Evolutionary conservation across 78 protist genomes (phyloP).

Genomic region (Polysphondylium violaceum): DNA sequence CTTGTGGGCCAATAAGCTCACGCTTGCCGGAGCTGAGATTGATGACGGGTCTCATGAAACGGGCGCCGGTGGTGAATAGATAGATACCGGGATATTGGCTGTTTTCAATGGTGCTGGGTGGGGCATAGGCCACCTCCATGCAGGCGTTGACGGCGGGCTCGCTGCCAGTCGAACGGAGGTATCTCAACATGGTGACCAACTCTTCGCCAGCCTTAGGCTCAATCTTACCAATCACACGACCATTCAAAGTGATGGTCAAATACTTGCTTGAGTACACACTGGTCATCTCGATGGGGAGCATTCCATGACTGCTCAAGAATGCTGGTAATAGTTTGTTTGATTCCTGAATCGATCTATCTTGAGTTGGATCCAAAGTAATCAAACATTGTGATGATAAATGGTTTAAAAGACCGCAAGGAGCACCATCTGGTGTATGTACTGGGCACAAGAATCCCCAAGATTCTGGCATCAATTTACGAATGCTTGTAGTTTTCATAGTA

Average conservation of each 20-base stretch:
- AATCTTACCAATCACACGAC: slow-evolving; percentile 47
- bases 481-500: slow-evolving; percentile 94
- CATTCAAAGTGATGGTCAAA: slow-evolving; percentile 68
- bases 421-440: slow-evolving; percentile 99
- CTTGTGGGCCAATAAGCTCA: slow-evolving; percentile 95
- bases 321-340: neutral
- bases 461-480: slow-evolving; percentile 97
- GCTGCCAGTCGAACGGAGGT: slow-evolving; percentile 58
- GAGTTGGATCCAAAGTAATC: slow-evolving; percentile 47
- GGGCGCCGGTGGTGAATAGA: slow-evolving; percentile 86
- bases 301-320: slow-evolving; percentile 54
- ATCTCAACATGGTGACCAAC: slow-evolving; percentile 33
- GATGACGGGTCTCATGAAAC: slow-evolving; percentile 96
- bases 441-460: slow-evolving; percentile 99
- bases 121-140: slow-evolving; percentile 73
- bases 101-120: slow-evolving; percentile 15
- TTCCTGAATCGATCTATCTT: neutral
- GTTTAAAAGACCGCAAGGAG: slow-evolving; percentile 99
- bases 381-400: slow-evolving; percentile 92
- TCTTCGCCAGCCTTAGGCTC: slow-evolving; percentile 13
- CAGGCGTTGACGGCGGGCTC: slow-evolving; percentile 40
- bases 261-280: neutral
- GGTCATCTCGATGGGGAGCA: slow-evolving; percentile 28
- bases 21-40: slow-evolving; percentile 49
- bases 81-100: slow-evolving; percentile 84